Evolutionary conservation across 2,329 filamentous ascomycete species (phyloP).

Genomic region (Botrytis pseudocinerea): DNA sequence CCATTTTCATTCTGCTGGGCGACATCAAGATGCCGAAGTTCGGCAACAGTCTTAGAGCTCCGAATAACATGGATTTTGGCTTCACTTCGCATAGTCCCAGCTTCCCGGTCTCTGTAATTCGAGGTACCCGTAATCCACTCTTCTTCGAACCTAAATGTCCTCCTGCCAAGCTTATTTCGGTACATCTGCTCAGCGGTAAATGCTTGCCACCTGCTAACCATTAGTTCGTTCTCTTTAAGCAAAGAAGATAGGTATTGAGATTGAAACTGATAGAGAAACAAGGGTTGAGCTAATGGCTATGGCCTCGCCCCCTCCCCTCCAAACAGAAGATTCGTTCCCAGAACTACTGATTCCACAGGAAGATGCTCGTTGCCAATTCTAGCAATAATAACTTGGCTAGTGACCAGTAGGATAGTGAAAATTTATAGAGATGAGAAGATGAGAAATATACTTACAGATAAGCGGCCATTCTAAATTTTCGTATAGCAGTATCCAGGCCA

Average conservation of each 20-base stretch:
- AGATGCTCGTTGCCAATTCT: not conserved
- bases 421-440: not conserved
- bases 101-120: conserved; percentile 70
- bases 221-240: not conserved
- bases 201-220: conserved; percentile 68
- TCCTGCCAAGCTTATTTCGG: conserved; percentile 80
- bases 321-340: not conserved
- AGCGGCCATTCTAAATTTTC: conserved; percentile 91
- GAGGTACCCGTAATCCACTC: conserved; percentile 87
- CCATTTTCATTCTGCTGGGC: conserved; percentile 76
- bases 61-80: conserved; percentile 86
- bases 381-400: not conserved
- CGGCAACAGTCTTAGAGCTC: conserved; percentile 77
- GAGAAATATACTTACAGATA: conserved; percentile 56
- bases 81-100: conserved; percentile 79
- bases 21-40: conserved; percentile 74
- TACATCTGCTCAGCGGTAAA: conserved; percentile 97
- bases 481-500: conserved; percentile 73
- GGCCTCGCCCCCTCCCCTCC: not conserved
- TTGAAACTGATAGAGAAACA: not conserved
- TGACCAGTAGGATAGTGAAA: not conserved
- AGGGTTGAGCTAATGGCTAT: not conserved
- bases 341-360: not conserved
- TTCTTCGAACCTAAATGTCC: conserved; percentile 89
- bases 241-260: not conserved